phyloP scores from a whole-genome alignment of 2,329 filamentous ascomycete genomes.

The Paraphoma sp. region DNA sequence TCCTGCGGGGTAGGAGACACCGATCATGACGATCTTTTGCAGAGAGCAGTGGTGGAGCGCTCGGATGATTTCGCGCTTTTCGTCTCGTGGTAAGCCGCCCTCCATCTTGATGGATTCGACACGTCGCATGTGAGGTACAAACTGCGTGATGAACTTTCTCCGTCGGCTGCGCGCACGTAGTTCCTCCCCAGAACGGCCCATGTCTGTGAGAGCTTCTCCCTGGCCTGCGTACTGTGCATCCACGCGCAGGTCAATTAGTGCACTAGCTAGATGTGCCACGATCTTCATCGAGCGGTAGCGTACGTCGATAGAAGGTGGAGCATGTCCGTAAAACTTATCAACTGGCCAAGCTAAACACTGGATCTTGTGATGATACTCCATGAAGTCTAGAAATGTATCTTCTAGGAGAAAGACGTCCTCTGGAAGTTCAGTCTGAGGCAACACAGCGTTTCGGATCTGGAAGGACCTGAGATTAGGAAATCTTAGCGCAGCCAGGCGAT shows the following conservation, averaged over 20 bases:
- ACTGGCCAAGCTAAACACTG: conserved; percentile 56
- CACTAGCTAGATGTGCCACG: conserved; percentile 49
- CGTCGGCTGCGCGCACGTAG: conserved; percentile 33
- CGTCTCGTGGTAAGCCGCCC: conserved; percentile 55
- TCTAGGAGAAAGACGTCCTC: conserved; percentile 47
- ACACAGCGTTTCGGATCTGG: conserved; percentile 54
- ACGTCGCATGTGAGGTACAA: conserved; percentile 51
- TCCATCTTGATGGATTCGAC: conserved; percentile 55
- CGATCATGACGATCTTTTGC: conserved; percentile 55
- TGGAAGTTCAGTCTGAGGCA: conserved; percentile 45
- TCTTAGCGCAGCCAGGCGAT: conserved; percentile 41
- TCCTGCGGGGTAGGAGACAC: conserved; percentile 50
- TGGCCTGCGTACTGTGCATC: conserved; percentile 44
- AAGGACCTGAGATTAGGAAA: conserved; percentile 55
- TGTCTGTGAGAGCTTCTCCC: conserved; percentile 42
- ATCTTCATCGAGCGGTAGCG: conserved; percentile 33
- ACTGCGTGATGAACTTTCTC: conserved; percentile 51
- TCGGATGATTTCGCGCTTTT: conserved; percentile 54
- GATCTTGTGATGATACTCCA: conserved; percentile 53
- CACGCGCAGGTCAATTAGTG: conserved; percentile 51
- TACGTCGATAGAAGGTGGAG: conserved; percentile 28
- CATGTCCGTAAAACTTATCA: conserved; percentile 52
- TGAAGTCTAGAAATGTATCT: conserved; percentile 48
- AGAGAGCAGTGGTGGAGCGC: conserved; percentile 51
- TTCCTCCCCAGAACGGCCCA: conserved; percentile 18